Evolutionary conservation across 306 rosid species (phyloP), one percentile per base, ranked within the genome.

Genomic region (Pyrus bretschneideri): DNA sequence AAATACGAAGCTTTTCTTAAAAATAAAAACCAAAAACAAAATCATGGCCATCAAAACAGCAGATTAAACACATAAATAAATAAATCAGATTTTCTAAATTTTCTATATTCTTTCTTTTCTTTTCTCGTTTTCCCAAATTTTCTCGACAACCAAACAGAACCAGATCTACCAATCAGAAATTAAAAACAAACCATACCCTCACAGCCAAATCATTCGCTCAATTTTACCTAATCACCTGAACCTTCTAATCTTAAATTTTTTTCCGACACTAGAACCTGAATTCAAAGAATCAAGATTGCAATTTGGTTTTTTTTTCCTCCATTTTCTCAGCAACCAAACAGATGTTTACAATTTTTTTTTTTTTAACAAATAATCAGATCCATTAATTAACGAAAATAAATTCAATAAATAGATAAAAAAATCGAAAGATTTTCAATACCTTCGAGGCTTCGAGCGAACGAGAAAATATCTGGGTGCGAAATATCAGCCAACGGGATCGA

Each of bases 141-240:
- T 30, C 23, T 33, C 23, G 31, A 33, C 44, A 33, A 18, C 49
- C 54, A 59, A 10, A 59, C 49, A 60, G 51, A 78, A 78, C 66
- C 71, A 78, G 76, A 78, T 70, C 71, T 19, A 33, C 27, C 42
- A 67, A 55, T 38, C 58, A 11, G 57, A 22, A 67, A 38, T 11
- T 69, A 35, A 15, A 72, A 9, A 33, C 14, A 13, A 8, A 35
- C 23, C 52, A 55, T 8, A 21, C 49, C 19, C 9, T 14, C 31
- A n/a, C n/a, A 71, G 42, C 64, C 55, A 71, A 21, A 54, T 21
- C 19, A 54, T n/a, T 67, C 31, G 18, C 52, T 40, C 71, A 22
- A 22, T 21, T 69, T 13, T 23, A 25, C 72, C 21, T 69, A 25
- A 6, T 13, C 21, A 42, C 23, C 35, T n/a, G 22, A 54, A 31